Conservation (phyloP, 78 protist species). For the Pigoraptor vietnamica region DNA sequence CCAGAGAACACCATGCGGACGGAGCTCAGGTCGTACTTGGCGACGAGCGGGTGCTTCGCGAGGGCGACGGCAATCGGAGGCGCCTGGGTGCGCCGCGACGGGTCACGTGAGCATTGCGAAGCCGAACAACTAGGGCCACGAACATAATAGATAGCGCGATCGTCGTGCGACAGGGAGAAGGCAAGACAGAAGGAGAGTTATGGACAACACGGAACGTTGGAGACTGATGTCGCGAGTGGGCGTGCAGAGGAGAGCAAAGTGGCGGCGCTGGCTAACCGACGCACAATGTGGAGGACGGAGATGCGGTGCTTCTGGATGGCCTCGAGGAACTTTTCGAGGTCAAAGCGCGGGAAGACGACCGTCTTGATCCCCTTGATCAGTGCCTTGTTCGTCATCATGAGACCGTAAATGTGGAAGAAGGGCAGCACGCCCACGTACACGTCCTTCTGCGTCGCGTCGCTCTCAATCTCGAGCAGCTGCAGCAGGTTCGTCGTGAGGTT, state of each 20-base stretch:
- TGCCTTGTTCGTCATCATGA: neutral
- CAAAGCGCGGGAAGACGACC: slow-evolving; percentile 55
- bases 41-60: slow-evolving; percentile 75
- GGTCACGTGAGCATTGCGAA: no score
- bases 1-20: slow-evolving; percentile 51
- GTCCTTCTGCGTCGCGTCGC: neutral
- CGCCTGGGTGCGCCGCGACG: no score
- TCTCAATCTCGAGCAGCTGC: slow-evolving; percentile 36
- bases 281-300: neutral
- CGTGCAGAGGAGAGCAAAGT: no score
- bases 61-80: slow-evolving; percentile 78
- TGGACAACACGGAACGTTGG: no score
- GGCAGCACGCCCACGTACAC: slow-evolving; percentile 62
- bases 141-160: no score
- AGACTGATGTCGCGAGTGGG: no score
- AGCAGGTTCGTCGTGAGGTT: slow-evolving; percentile 65
- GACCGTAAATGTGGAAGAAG: slow-evolving; percentile 68
- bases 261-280: neutral
- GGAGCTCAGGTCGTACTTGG: slow-evolving; percentile 43
- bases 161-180: slow-evolving; percentile 14
- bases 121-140: no score
- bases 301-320: slow-evolving; percentile 19
- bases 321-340: slow-evolving; percentile 38
- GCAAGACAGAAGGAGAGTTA: neutral
- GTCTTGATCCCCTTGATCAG: neutral